Evolutionary conservation across 768 basidiomycete genomes (phyloP).

Genomic region (Chiua virens): DNA sequence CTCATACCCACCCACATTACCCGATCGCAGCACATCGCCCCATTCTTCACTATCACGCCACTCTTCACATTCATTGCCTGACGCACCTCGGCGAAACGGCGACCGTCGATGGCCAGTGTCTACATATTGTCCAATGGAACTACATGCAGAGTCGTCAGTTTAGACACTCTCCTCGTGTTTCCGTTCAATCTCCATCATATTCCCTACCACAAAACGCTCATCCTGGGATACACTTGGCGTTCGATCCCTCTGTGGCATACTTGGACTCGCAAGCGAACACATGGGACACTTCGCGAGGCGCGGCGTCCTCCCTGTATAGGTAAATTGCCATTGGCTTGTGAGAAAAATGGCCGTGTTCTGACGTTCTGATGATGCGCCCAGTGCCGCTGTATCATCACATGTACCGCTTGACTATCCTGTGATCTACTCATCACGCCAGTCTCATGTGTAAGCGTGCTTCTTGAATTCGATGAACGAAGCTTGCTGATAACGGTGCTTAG

Average conservation of each 20-base stretch:
- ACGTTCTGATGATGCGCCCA: slow-evolving; percentile 17
- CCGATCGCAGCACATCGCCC: slow-evolving; percentile 22
- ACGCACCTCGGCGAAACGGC: slow-evolving; percentile 14
- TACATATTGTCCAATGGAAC: slow-evolving; percentile 4
- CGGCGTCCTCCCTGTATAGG: slow-evolving; percentile 57
- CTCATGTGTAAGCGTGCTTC: slow-evolving; percentile 21
- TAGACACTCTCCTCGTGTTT: slow-evolving; percentile 19
- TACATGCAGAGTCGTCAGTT: slow-evolving; percentile 13
- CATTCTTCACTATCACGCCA: slow-evolving; percentile 22
- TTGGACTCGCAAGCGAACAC: slow-evolving; percentile 16
- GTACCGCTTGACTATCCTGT: slow-evolving; percentile 22
- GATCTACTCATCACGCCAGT: slow-evolving; percentile 10
- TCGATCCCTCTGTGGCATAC: slow-evolving; percentile 53
- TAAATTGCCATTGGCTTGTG: slow-evolving; percentile 24
- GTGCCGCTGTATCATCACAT: slow-evolving; percentile 56
- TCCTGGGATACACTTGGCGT: slow-evolving; percentile 27
- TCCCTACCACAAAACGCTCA: slow-evolving; percentile 2
- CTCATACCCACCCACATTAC: slow-evolving; percentile 28
- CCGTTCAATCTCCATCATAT: slow-evolving; percentile 4
- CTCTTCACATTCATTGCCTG: slow-evolving; percentile 22
- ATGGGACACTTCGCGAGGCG: slow-evolving; percentile 10
- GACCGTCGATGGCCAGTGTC: slow-evolving; percentile 7
- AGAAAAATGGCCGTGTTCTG: slow-evolving; percentile 2
- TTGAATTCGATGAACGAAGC: background rate
- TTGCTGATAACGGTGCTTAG: slow-evolving; percentile 6